phyloP scores from a whole-genome alignment of 768 basidiomycete genomes.

The Terana coerulea region DNA sequence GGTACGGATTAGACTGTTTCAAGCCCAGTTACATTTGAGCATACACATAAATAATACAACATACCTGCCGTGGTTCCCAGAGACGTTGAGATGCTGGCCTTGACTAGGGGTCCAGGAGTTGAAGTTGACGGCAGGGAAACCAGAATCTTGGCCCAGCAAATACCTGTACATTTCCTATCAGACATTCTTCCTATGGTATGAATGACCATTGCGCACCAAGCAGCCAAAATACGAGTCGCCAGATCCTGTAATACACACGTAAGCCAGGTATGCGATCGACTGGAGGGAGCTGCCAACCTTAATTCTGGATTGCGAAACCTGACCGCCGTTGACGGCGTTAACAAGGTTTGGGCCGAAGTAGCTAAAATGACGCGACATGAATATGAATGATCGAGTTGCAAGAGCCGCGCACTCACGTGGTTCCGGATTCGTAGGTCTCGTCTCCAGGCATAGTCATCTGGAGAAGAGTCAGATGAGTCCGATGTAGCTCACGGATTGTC shows the following conservation, averaged over 20 bases:
- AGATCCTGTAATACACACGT: constrained; percentile 39
- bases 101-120: constrained; percentile 39
- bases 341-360: constrained; percentile 64
- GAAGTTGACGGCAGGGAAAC: constrained; percentile 59
- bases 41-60: constrained; percentile 26
- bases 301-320: constrained; percentile 55
- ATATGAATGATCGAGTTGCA: background rate
- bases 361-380: constrained; percentile 22
- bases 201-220: constrained; percentile 31
- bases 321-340: constrained; percentile 53
- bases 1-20: constrained; percentile 22
- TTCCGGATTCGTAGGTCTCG: background rate
- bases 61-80: constrained; percentile 32
- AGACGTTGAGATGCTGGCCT: constrained; percentile 35
- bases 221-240: constrained; percentile 67
- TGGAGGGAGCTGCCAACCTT: constrained; percentile 38
- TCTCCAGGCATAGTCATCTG: constrained; percentile 78
- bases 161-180: constrained; percentile 32
- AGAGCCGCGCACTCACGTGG: background rate
- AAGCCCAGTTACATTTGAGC: background rate
- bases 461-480: background rate
- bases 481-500: too few species aligned
- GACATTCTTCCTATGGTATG: constrained; percentile 2
- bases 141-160: constrained; percentile 47
- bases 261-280: constrained; percentile 33